Conservation (phyloP, 139 green algal genomes). For the Chlorella vulgaris region DNA sequence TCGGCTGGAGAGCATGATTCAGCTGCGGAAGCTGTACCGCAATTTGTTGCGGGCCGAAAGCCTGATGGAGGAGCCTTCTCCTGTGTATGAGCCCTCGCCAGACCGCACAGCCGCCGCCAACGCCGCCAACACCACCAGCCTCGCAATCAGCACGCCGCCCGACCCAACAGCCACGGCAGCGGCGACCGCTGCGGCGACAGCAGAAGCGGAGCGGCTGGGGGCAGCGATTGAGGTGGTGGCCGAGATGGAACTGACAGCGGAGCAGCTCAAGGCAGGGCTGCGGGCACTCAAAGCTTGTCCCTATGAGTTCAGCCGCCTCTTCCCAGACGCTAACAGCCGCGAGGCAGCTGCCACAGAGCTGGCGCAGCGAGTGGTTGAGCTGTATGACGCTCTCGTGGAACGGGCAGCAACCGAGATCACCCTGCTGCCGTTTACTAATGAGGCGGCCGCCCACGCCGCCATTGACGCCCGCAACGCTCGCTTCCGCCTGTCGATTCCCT, state of each 20-base stretch:
- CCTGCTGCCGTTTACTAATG: conserved; percentile 59
- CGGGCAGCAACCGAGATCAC: conserved; percentile 56
- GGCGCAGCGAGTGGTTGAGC: conserved; percentile 38
- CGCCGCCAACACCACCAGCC: not conserved
- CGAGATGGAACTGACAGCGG: conserved; percentile 84
- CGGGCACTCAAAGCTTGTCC: conserved; percentile 45
- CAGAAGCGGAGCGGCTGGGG: conserved; percentile 41
- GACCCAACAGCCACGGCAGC: not conserved
- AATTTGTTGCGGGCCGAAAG: conserved; percentile 74
- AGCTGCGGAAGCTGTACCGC: conserved; percentile 80
- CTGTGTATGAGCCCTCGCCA: conserved; percentile 56
- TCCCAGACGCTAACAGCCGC: not conserved
- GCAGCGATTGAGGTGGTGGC: conserved; percentile 73
- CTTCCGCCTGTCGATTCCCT: conserved; percentile 42
- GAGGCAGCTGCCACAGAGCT: not conserved
- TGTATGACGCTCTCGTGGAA: conserved; percentile 41
- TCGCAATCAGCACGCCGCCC: no score
- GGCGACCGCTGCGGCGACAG: conserved; percentile 4
- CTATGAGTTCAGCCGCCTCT: conserved; percentile 42
- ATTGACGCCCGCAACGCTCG: conserved; percentile 67
- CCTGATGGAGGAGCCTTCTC: conserved; percentile 55
- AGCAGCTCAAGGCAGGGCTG: conserved; percentile 78
- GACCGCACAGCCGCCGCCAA: not conserved
- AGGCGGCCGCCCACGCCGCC: conserved; percentile 60
- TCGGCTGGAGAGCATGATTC: conserved; percentile 68